Base-by-base conservation (phyloP, 1,139 yeast species). In the Arxiozyma heterogenica region DNA sequence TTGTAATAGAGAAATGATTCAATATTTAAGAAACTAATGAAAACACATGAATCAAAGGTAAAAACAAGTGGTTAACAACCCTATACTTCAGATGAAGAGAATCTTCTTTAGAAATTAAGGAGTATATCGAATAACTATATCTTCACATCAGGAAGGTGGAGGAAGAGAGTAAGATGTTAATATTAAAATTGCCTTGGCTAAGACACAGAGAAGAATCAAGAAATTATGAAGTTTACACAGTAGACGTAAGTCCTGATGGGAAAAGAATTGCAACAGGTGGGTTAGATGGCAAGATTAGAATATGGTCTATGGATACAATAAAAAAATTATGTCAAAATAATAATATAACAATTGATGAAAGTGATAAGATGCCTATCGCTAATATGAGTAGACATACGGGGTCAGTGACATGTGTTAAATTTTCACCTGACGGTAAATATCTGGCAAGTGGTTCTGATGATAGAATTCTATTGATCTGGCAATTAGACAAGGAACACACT, bases 391-490 rank as follows among this genome's bases (percentile, higher is more conserved):
- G 95, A 58, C 95, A 88, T 62, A 83, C 84, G 4, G 98, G 98
- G 47, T 96, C 95, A 1, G 98, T 94, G 3, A 93, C 98, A 0
- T 83, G 89, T 52, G 93, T 93, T 30, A 80, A 91, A 63, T 93
- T 93, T 67, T 86, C 95, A 0, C 98, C 98, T 0, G 87, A 86
- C 64, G 96, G 97, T 0, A 72, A 91, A 50, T 93, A 86, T 68
- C 71, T 93, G 46, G 98, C 98, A 0, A 82, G 94, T 39, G 98
- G 98, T 0, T 87, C 96, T 2, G 98, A 94, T 69, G 98, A 93
- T 69, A 84, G 91, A 59, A 88, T 93, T 53, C 80, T 91, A 50
- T 75, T 93, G 55, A 88, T 93, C 21, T 91, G 98, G 98, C 96
- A 93, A 64, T 82, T 81, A 56, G 98, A 93, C 61, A 93, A 84